Evolutionary conservation across 441 rosid genomes (phyloP), one percentile per base, ranked within the genome.

Genomic region (Populus tomentosa): DNA sequence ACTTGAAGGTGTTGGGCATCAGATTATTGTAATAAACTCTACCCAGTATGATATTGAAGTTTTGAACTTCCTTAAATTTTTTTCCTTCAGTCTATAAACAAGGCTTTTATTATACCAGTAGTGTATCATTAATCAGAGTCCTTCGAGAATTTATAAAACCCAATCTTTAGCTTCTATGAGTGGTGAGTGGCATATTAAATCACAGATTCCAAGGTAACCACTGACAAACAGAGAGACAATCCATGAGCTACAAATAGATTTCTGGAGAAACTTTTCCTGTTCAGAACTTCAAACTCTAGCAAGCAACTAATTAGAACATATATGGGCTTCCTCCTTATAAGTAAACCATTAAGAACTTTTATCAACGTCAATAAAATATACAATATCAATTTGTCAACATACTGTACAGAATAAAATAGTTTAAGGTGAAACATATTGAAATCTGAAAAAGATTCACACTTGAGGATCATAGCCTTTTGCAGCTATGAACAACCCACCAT

Each of bases 401-500:
- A 13, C 16, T 75, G 35, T 14, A 46, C 28, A 56, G 46, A 71
- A 73, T 24, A 67, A 30, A 40, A n/a, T 62, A n/a, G 3, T 35
- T n/a, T 40, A 40, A 40, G 23, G 7, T 35, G 50, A 75, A 40
- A 67, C 84, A n/a, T n/a, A n/a, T n/a, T n/a, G n/a, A n/a, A n/a
- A n/a, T n/a, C n/a, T n/a, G n/a, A n/a, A n/a, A 26, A 26, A 26
- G 28, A 26, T 26, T 26, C 28, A 26, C 28, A 26, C 33, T 30
- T 30, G 33, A 30, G 33, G 33, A 30, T 30, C 86, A 78, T 91
- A 95, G 82, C 98, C 99, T 86, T 95, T 95, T 10, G 98, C 94
- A 86, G 99, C 99, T 56, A 92, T 84, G 85, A 95, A 92, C 86
- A 95, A 85, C 75, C 99, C 99, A 79, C 97, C 98, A 75, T 90